Conservation (phyloP, 495 filamentous ascomycete species). For the Paragyromitra xinjiangensis region DNA sequence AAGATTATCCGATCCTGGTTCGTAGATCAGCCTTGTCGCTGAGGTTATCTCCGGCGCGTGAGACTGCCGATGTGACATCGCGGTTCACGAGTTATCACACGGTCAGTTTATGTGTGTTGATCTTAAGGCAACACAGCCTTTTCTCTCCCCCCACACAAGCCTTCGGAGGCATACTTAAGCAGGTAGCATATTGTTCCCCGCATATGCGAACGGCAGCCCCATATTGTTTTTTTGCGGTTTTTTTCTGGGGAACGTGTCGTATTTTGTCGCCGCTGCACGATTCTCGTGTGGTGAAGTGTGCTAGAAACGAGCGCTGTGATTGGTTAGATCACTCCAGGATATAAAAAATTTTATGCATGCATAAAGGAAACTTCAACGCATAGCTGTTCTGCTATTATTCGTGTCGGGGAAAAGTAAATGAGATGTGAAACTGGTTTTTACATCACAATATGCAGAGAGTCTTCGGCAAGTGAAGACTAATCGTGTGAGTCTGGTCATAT, state of each 20-base stretch:
- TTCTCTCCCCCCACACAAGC: not conserved
- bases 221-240: constrained; percentile 2
- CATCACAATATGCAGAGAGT: not conserved
- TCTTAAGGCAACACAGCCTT: not conserved
- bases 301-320: not conserved
- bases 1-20: constrained; percentile 16
- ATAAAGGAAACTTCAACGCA: not conserved
- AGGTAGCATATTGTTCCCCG: not conserved
- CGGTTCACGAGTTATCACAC: constrained; percentile 18
- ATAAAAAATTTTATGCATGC: not conserved
- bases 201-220: not conserved
- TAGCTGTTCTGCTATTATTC: not conserved
- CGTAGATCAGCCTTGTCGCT: constrained; percentile 21
- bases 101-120: not conserved
- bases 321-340: not conserved
- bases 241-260: constrained; percentile 1
- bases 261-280: not conserved
- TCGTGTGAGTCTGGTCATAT: not conserved
- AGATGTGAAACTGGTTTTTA: not conserved
- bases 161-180: not conserved
- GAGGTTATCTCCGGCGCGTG: not conserved
- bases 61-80: not conserved
- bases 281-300: constrained; percentile 1
- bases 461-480: not conserved
- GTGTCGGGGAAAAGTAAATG: not conserved